Conservation (phyloP, 225 moss, liverwort and hornwort genomes). For the Neckera pumila region DNA sequence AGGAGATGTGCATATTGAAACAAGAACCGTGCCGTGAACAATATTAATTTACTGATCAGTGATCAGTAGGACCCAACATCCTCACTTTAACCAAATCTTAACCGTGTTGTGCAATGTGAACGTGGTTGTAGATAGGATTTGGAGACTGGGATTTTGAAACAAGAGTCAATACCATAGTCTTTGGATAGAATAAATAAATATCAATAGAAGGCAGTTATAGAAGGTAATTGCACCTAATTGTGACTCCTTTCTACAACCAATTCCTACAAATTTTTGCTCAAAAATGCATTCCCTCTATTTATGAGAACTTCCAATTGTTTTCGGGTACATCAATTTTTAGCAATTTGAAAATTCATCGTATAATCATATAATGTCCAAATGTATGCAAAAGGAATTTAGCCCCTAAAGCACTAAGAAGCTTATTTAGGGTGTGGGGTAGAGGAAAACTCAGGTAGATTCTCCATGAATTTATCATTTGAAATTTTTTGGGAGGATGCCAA, state of each 20-base stretch:
- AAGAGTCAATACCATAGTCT: no score
- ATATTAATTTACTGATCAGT: no score
- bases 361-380: neutral
- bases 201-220: no score
- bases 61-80: no score
- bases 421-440: fast-evolving
- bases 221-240: neutral
- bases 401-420: no score
- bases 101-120: no score
- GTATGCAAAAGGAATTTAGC: neutral
- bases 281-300: neutral
- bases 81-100: no score
- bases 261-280: neutral
- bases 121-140: no score
- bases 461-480: neutral
- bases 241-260: neutral
- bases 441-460: no score
- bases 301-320: fast-evolving
- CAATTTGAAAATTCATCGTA: neutral
- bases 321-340: fast-evolving
- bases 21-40: no score
- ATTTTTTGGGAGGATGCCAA: neutral
- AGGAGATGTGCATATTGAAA: neutral
- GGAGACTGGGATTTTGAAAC: no score
- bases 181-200: no score